Evolutionary conservation across 2,329 filamentous ascomycete species (phyloP), one percentile per base, ranked within the genome.

Genomic region (Pseudogymnoascus sp.): DNA sequence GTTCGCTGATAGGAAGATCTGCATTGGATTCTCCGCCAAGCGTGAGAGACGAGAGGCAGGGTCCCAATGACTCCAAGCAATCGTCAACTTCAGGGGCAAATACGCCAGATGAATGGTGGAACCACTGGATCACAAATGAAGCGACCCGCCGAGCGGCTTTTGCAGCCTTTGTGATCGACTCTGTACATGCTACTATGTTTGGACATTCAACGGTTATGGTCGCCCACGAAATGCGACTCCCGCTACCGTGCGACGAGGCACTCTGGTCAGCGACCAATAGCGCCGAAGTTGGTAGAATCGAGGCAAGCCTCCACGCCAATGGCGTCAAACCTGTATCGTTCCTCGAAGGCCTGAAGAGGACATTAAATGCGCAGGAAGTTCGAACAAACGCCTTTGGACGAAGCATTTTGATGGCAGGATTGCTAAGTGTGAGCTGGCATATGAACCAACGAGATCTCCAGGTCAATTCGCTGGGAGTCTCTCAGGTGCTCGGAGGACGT

Each of bases 151-250:
- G 95, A 64, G 91, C 89, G 3, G 95, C 93, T 0, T 97, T 97
- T 77, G 92, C 90, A 0, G 95, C 95, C 0, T 97, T 97, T 72
- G 86, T 97, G 46, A 88, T 97, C 67, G 95, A 99, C 74, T 96
- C 93, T 3, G 96, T 93, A 1, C 95, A 99, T 75, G 92, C 93
- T 1, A 96, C 92, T 28, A 97, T 99, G 89, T 97, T 97, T 75
- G 95, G 93, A 0, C 95, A 97, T 75, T 95, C 93, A 2, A 93
- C 91, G 0, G 92, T 96, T 46, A 97, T 97, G 93, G 92, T 96
- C 6, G 92, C 93, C 2, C 93, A 97, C 71, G 95, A 97, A 75
- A 91, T 99, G 84, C 86, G 91, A 60, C 81, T 97, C 7, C 91
- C 92, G 0, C 77, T 99, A 46, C 95, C 95, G 0, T 97, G 93